These are phyloP conservation scores for Ailanthus altissimus DNA, from an alignment of 345 rosid species.

Conservation along the genomic window DNA sequence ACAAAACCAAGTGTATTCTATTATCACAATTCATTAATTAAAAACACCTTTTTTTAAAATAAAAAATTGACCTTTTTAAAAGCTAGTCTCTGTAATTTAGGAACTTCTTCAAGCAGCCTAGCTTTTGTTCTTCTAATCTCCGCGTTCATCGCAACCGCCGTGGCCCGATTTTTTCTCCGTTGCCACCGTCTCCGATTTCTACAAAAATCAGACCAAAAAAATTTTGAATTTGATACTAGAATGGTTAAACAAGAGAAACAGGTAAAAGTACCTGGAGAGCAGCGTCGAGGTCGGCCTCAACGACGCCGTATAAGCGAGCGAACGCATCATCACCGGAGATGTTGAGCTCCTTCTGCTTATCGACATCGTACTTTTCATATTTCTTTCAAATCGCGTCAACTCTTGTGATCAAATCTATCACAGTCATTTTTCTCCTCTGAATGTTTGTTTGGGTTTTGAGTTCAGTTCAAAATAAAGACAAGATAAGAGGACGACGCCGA, in stretches of 20 bases:
- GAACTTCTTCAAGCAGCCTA: conserved; percentile 58
- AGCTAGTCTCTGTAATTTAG: conserved; percentile 65
- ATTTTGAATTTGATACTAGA: neutral
- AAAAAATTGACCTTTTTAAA: conserved; percentile 47
- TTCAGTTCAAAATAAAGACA: neutral
- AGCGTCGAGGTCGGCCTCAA: conserved; percentile 50
- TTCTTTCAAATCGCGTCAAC: conserved; percentile 65
- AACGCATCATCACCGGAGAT: conserved; percentile 65
- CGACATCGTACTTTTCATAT: conserved; percentile 66
- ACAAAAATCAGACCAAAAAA: neutral
- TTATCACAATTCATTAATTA: neutral
- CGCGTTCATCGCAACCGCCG: conserved; percentile 62
- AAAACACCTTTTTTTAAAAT: neutral
- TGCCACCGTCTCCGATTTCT: conserved; percentile 62
- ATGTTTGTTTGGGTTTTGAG: neutral
- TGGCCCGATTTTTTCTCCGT: conserved; percentile 59
- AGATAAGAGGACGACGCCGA: neutral
- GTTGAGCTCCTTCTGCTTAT: conserved; percentile 54
- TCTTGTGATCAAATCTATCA: conserved; percentile 58
- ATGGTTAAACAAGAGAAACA: neutral
- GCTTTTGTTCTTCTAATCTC: conserved; percentile 70
- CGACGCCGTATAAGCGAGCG: conserved; percentile 51
- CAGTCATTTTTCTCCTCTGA: conserved; percentile 36
- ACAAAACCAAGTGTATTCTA: neutral
- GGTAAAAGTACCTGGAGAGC: conserved; percentile 36